Evolutionary conservation across 1,284 basidiomycete genomes (phyloP).

Genomic region (Puccinia polysora): DNA sequence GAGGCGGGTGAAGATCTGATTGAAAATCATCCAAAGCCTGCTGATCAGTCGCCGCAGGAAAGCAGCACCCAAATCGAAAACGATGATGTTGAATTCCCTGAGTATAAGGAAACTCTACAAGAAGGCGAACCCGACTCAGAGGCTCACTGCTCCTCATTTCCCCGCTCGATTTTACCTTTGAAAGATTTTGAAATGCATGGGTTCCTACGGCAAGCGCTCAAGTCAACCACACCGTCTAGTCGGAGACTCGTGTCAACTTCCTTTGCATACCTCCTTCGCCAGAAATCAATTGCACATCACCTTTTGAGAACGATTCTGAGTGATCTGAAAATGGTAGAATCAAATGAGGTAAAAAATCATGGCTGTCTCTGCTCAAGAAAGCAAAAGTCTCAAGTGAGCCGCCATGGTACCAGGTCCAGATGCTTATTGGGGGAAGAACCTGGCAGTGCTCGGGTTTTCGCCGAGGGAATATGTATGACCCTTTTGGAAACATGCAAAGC

Average conservation of each 20-base stretch:
- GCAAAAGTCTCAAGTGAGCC: slow-evolving; percentile 22
- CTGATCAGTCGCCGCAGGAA: neutral
- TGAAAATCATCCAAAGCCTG: neutral
- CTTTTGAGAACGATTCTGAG: slow-evolving; percentile 35
- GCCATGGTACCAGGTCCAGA: slow-evolving; percentile 11
- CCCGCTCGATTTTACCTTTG: too few species aligned
- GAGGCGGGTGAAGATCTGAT: neutral
- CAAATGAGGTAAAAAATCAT: slow-evolving; percentile 19
- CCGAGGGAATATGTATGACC: slow-evolving; percentile 39
- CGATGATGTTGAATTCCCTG: slow-evolving; percentile 6
- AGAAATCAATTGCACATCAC: slow-evolving; percentile 19
- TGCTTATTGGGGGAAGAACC: slow-evolving; percentile 34
- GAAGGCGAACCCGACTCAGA: neutral
- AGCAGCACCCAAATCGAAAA: neutral
- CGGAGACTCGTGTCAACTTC: slow-evolving; percentile 35
- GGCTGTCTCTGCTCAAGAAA: slow-evolving; percentile 36
- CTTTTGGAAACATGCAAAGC: slow-evolving; percentile 39
- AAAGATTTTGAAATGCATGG: neutral
- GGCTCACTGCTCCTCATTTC: neutral
- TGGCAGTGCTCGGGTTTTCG: slow-evolving; percentile 39
- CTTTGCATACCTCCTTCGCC: slow-evolving; percentile 40
- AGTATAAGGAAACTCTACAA: neutral
- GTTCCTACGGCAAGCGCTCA: slow-evolving; percentile 18
- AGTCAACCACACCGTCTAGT: slow-evolving; percentile 38
- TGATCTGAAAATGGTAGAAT: slow-evolving; percentile 24